These are phyloP conservation scores for Hortaea sp. DNA, from an alignment of 2,329 filamentous ascomycete species.

Conservation along the genomic window DNA sequence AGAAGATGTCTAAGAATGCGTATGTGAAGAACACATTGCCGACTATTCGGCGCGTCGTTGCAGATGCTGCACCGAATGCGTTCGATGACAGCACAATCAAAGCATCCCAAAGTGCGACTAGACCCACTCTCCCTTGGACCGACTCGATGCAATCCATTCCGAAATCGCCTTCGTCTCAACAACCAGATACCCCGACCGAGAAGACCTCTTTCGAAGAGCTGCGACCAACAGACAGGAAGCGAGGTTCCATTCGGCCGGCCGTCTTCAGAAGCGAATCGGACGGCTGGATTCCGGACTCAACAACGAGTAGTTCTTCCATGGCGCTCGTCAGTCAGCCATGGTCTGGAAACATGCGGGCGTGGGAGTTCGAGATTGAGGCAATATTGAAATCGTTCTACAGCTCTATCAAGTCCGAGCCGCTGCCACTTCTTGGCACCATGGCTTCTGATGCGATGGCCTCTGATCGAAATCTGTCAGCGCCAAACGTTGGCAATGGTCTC, in stretches of 20 bases:
- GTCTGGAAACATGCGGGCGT: slow-evolving; percentile 63
- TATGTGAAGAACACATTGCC: slow-evolving; percentile 96
- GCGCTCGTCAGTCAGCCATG: slow-evolving; percentile 71
- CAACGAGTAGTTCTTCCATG: slow-evolving; percentile 49
- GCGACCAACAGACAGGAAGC: slow-evolving; percentile 24
- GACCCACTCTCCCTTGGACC: slow-evolving; percentile 21
- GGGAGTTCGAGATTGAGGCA: slow-evolving; percentile 83
- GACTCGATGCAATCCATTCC: slow-evolving; percentile 14
- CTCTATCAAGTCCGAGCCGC: slow-evolving; percentile 76
- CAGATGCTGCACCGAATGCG: slow-evolving; percentile 59
- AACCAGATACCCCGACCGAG: slow-evolving; percentile 10
- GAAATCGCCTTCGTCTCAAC: slow-evolving; percentile 3
- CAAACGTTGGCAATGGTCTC: slow-evolving; percentile 38
- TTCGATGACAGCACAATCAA: slow-evolving; percentile 41
- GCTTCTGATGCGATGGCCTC: slow-evolving; percentile 26
- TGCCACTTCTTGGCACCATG: slow-evolving; percentile 74
- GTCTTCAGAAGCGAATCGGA: slow-evolving; percentile 24
- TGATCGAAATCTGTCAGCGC: slow-evolving; percentile 51
- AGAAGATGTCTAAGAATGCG: slow-evolving; percentile 89
- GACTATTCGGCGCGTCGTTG: slow-evolving; percentile 68
- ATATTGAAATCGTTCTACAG: slow-evolving; percentile 86
- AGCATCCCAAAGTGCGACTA: slow-evolving; percentile 7
- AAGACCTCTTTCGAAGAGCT: slow-evolving; percentile 22
- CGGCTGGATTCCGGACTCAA: slow-evolving; percentile 25
- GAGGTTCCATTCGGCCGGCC: slow-evolving; percentile 34